Conservation (phyloP, 306 rosid genomes). For the Corylus americana region DNA sequence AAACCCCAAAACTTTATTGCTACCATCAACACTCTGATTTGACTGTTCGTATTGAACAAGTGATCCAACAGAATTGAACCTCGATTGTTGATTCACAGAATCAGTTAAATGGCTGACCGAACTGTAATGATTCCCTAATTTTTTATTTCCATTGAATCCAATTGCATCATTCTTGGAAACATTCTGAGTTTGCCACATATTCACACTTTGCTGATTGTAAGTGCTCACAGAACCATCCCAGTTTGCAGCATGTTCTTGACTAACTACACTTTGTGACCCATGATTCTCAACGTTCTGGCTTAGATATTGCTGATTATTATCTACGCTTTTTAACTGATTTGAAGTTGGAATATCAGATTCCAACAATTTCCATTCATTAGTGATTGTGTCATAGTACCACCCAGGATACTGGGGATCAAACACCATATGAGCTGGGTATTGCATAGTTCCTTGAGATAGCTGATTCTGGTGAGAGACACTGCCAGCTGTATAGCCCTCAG, state of each 20-base stretch:
- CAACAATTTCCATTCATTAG: constrained; percentile 68
- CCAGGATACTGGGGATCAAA: constrained; percentile 85
- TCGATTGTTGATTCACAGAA: constrained; percentile 46
- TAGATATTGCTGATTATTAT: constrained; percentile 38
- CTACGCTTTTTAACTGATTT: constrained; percentile 39
- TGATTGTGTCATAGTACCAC: constrained; percentile 74
- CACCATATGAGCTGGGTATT: constrained; percentile 73
- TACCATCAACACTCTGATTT: constrained; percentile 42
- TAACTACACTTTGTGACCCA: constrained; percentile 38
- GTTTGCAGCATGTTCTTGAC: constrained; percentile 46
- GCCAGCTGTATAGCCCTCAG: constrained; percentile 49
- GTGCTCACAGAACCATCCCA: constrained; percentile 40
- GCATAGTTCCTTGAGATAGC: constrained; percentile 55
- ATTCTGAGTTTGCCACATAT: constrained; percentile 39
- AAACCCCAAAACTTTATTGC: constrained; percentile 48
- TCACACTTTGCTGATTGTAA: constrained; percentile 52
- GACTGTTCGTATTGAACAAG: constrained; percentile 43
- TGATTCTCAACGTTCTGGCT: constrained; percentile 44
- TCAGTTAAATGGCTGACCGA: constrained; percentile 26
- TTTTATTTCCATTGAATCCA: constrained; percentile 42
- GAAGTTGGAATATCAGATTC: constrained; percentile 53
- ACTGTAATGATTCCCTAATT: constrained; percentile 41
- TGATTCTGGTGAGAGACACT: constrained; percentile 53
- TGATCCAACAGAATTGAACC: constrained; percentile 47
- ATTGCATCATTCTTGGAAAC: constrained; percentile 28